Evolutionary conservation across 805 yeast genomes (phyloP), one percentile per base, ranked within the genome.

Genomic region (Candida tallmaniae): DNA sequence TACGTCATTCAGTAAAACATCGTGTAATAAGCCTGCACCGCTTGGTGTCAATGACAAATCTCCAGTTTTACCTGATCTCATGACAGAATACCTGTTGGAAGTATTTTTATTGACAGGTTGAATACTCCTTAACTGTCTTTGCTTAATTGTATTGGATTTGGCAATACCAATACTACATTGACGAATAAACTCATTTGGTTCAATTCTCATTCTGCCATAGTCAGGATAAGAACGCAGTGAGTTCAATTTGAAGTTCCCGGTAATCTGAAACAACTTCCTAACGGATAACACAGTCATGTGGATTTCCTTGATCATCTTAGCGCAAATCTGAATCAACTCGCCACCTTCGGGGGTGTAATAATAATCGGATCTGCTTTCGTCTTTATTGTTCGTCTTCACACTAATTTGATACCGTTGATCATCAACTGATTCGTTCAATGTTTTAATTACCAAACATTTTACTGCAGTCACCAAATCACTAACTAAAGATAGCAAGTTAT

Each of bases 341-440:
- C 78, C 79, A 13, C 90, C 90, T 52, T 83, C 88, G 27, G 65
- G 65, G 0, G 88, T 75, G 47, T 77, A 78, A 38, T 65, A 70
- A 43, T 79, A 82, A 41, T 54, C 53, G 12, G 9, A 9, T 5
- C 15, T 27, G 20, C 20, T 6, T 9, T 27, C 29, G 19, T 15
- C 20, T 21, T 29, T n/a, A 39, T 29, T 40, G 33, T 25, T 32
- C n/a, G 12, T 26, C 30, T 29, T 22, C 23, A 32, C 24, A 10
- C 21, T 31, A 2, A 36, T 17, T 17, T 34, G 29, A 28, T 46
- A 56, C 48, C 40, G 52, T 51, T 47, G 56, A 40, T 48, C 61
- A 29, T 68, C 58, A 1, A 52, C 52, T 2, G 55, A 38, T 40
- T 65, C 80, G 29, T 64, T 61, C 35, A 74, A 51, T 0, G 80